Evolutionary conservation across 164 flowering plant species (phyloP).

Genomic region (Dillenia turbinata): DNA sequence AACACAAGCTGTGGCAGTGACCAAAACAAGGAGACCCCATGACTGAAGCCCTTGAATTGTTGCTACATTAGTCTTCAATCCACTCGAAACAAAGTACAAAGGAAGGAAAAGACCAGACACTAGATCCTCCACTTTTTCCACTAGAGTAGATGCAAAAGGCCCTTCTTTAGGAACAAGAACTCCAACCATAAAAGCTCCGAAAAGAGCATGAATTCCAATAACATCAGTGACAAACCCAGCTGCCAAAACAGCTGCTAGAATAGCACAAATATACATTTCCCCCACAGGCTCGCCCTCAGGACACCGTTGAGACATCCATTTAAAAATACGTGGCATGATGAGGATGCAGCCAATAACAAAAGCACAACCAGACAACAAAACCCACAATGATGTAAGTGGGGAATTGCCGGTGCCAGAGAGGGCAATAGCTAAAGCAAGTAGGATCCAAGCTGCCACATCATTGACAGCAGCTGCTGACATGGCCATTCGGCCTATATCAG

Average conservation of each 20-base stretch:
- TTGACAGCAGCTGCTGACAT: conserved; percentile 74
- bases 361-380: conserved; percentile 13
- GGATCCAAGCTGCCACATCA: conserved; percentile 63
- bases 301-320: conserved; percentile 37
- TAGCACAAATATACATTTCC: conserved; percentile 40
- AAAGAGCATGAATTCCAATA: conserved; percentile 60
- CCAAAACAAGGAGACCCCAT: conserved; percentile 57
- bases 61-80: conserved; percentile 52
- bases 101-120: conserved; percentile 59
- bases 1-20: conserved; percentile 45
- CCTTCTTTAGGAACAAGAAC: conserved; percentile 52
- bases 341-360: conserved; percentile 13
- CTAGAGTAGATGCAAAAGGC: conserved; percentile 46
- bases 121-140: conserved; percentile 65
- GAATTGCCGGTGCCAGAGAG: conserved; percentile 18
- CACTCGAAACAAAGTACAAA: conserved; percentile 57
- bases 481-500: conserved; percentile 57
- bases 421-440: conserved; percentile 19
- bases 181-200: conserved; percentile 66
- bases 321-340: conserved; percentile 25
- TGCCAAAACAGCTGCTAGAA: conserved; percentile 36
- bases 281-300: conserved; percentile 54
- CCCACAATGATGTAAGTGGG: conserved; percentile 16
- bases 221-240: conserved; percentile 45
- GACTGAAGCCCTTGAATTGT: conserved; percentile 49